A percentile compares a stretch with the other conserved stretches of the same genome.
Conservation (phyloP, 306 rosid species). For the Castanospermum australe region DNA sequence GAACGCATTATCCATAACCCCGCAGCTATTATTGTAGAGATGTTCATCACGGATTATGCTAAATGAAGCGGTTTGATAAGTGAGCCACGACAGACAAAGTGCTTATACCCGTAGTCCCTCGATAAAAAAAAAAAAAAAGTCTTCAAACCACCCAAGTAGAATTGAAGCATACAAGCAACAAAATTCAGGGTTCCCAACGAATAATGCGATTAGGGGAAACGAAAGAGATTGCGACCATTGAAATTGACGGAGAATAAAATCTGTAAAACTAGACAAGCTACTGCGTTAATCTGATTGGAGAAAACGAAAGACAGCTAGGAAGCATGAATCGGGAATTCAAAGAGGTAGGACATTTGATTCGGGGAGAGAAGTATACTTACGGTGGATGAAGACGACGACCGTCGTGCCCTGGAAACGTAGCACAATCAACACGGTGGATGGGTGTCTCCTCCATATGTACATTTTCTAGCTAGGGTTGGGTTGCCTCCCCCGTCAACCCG, state of each 20-base stretch:
- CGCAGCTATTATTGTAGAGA: not conserved
- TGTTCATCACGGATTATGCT: not conserved
- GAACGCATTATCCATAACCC: not conserved
- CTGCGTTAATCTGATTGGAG: not conserved
- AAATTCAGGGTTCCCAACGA: too few species aligned
- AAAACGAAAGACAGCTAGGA: not conserved
- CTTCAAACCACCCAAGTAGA: not conserved
- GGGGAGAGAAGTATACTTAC: conserved; percentile 6
- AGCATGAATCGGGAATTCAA: not conserved
- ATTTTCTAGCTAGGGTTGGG: conserved; percentile 43
- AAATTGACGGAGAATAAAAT: not conserved
- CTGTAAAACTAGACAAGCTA: not conserved
- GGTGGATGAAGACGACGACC: conserved; percentile 9
- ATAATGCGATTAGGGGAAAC: too few species aligned
- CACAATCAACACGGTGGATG: not conserved
- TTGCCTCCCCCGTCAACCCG: conserved; percentile 5
- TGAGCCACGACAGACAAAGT: not conserved
- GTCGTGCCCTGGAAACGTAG: conserved; percentile 6
- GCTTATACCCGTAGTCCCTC: not conserved
- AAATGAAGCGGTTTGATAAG: not conserved
- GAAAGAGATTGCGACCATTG: not conserved
- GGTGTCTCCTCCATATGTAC: not conserved
- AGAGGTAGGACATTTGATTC: conserved; percentile 13
- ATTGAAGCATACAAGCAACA: not conserved
- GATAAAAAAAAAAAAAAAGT: too few species aligned